A percentile compares a stretch with the other conserved stretches of the same genome.
phyloP scores from a whole-genome alignment of 1,284 basidiomycete genomes.

The Cutaneotrichosporon sp. region DNA sequence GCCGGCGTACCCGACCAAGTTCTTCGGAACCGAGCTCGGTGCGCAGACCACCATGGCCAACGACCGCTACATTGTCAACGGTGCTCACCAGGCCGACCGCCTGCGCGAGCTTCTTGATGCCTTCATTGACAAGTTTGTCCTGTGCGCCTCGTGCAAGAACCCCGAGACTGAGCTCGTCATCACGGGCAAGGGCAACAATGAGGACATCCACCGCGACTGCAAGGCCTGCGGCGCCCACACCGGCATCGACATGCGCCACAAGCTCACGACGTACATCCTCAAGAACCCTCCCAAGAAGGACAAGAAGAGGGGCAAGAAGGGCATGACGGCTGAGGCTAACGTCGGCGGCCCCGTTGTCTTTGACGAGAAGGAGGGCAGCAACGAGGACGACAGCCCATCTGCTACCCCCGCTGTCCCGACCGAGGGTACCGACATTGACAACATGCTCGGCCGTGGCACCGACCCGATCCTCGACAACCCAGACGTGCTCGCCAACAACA shows the following conservation, averaged over 20 bases:
- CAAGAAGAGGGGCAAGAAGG: conserved; percentile 60
- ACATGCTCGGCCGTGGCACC: conserved; percentile 27
- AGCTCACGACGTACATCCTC: conserved; percentile 91
- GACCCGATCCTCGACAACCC: conserved; percentile 39
- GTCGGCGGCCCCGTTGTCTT: conserved; percentile 44
- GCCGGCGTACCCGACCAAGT: conserved; percentile 93
- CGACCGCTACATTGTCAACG: conserved; percentile 98
- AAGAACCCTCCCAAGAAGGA: conserved; percentile 83
- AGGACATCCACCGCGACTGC: conserved; percentile 91
- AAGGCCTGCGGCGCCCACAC: conserved; percentile 96
- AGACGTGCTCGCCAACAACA: conserved; percentile 65
- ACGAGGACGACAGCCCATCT: conserved; percentile 18
- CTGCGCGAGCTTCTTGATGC: conserved; percentile 92
- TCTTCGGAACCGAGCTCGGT: conserved; percentile 97
- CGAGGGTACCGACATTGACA: conserved; percentile 40
- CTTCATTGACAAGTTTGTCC: conserved; percentile 98
- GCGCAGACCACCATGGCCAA: conserved; percentile 95
- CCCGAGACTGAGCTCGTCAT: conserved; percentile 96
- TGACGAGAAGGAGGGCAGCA: conserved; percentile 35
- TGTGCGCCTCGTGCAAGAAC: conserved; percentile 98
- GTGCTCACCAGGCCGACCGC: conserved; percentile 85
- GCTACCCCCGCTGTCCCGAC: conserved; percentile 30
- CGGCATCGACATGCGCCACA: conserved; percentile 93
- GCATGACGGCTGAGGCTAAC: conserved; percentile 46
- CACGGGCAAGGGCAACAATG: conserved; percentile 61